A percentile compares a stretch with the other conserved stretches of the same genome.
Evolutionary conservation across 2,329 filamentous ascomycete genomes (phyloP).

Genomic region (Magnaporthiopsis poae): DNA sequence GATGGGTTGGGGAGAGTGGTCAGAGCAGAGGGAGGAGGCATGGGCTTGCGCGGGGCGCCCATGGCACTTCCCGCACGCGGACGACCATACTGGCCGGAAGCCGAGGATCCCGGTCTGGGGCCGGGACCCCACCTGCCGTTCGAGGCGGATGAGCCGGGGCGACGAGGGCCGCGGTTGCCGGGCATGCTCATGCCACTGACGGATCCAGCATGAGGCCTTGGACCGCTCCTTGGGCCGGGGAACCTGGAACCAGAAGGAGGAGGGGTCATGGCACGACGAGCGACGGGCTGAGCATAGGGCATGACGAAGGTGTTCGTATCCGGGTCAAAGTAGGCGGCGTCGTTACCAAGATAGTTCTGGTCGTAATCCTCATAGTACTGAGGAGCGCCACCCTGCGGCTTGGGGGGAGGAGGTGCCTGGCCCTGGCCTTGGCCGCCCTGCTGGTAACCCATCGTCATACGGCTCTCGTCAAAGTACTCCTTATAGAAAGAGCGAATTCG

Average conservation of each 20-base stretch:
- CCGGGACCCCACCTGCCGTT: slow-evolving; percentile 22
- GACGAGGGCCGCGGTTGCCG: slow-evolving; percentile 28
- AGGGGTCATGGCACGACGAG: slow-evolving; percentile 89
- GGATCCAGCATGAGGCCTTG: slow-evolving; percentile 33
- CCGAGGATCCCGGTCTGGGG: slow-evolving; percentile 56
- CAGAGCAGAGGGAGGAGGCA: slow-evolving; percentile 64
- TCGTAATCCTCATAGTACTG: slow-evolving; percentile 70
- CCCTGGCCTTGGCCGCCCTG: slow-evolving; percentile 11
- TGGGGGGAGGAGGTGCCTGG: slow-evolving; percentile 5
- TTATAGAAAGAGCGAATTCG: slow-evolving; percentile 98
- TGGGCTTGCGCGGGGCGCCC: slow-evolving; percentile 36
- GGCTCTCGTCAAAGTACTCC: slow-evolving; percentile 88
- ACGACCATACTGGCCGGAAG: slow-evolving; percentile 31
- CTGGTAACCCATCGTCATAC: slow-evolving; percentile 17
- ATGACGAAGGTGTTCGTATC: slow-evolving; percentile 62
- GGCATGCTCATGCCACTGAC: slow-evolving; percentile 38
- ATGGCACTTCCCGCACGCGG: slow-evolving; percentile 42
- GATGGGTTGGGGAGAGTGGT: slow-evolving; percentile 73
- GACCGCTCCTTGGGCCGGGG: slow-evolving; percentile 24
- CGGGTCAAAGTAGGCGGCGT: slow-evolving; percentile 53
- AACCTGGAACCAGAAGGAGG: slow-evolving; percentile 54
- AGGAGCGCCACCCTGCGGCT: slow-evolving; percentile 12
- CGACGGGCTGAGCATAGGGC: slow-evolving; percentile 76
- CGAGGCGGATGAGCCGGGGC: slow-evolving; percentile 24
- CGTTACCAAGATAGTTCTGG: slow-evolving; percentile 58